phyloP scores from a whole-genome alignment of 2,329 filamentous ascomycete genomes.

The Akanthomyces muscarius region DNA sequence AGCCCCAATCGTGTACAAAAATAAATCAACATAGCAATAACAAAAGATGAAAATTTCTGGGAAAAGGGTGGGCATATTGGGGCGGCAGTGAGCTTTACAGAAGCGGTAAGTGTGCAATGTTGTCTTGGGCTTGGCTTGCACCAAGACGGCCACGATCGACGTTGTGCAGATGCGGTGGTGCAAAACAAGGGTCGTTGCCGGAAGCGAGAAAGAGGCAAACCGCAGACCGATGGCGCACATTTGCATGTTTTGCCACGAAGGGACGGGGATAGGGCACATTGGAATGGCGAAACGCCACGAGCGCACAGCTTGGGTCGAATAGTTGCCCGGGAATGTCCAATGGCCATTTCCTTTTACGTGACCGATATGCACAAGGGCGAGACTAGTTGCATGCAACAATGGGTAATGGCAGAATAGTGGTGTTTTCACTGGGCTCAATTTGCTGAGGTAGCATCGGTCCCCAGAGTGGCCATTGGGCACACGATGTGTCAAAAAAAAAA shows the following conservation, averaged over 20 bases:
- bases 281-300: not conserved
- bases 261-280: no score
- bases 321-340: not conserved
- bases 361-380: not conserved
- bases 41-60: not conserved
- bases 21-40: no score
- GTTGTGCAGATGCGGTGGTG: not conserved
- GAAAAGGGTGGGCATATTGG: not conserved
- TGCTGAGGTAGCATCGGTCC: not conserved
- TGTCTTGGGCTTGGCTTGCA: not conserved
- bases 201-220: not conserved
- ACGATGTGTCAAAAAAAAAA: no score
- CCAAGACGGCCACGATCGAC: slow-evolving; percentile 1
- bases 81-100: not conserved
- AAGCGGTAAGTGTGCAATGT: not conserved
- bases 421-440: not conserved
- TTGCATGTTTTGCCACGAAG: not conserved
- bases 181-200: not conserved
- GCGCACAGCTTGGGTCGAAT: not conserved
- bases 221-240: not conserved
- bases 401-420: not conserved
- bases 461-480: not conserved
- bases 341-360: not conserved
- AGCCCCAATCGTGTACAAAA: not conserved
- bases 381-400: not conserved